Evolutionary conservation across 495 filamentous ascomycete species (phyloP).

Genomic region (Podospora fimiseda): DNA sequence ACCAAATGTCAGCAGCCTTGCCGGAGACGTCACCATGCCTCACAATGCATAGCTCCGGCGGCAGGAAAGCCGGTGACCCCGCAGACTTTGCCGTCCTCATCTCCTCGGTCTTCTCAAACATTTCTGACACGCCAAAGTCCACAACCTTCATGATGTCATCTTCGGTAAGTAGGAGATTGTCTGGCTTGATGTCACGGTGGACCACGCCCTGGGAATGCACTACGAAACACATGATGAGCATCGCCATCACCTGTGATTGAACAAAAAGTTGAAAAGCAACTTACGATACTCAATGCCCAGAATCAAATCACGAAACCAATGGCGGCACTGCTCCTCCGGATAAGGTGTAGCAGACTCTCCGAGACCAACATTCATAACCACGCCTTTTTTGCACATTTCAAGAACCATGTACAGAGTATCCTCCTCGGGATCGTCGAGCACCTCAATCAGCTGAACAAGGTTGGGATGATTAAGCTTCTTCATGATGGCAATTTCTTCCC

Average conservation of each 20-base stretch:
- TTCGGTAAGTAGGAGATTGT: constrained; percentile 84
- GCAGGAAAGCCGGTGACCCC: constrained; percentile 90
- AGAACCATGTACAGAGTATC: constrained; percentile 98
- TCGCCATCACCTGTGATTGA: background rate
- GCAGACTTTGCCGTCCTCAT: constrained; percentile 95
- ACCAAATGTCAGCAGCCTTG: constrained; percentile 92
- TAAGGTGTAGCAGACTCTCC: constrained; percentile 79
- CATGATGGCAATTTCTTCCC: constrained; percentile 97
- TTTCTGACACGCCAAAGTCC: constrained; percentile 97
- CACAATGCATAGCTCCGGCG: constrained; percentile 84
- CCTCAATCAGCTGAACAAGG: constrained; percentile 86
- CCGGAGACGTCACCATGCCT: constrained; percentile 86
- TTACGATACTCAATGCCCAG: constrained; percentile 88
- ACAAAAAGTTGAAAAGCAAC: constrained; percentile 22
- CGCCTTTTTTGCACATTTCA: constrained; percentile 98
- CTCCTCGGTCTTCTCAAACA: constrained; percentile 83
- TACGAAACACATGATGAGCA: constrained; percentile 18
- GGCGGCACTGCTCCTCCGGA: constrained; percentile 72
- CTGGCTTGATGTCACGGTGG: constrained; percentile 96
- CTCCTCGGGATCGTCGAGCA: constrained; percentile 89
- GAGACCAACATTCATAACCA: constrained; percentile 94
- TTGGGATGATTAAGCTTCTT: constrained; percentile 96
- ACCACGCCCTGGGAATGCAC: constrained; percentile 92
- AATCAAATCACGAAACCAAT: constrained; percentile 93
- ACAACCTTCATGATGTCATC: constrained; percentile 94